Conservation (phyloP, 306 rosid genomes). For the Rubus parviflorus region DNA sequence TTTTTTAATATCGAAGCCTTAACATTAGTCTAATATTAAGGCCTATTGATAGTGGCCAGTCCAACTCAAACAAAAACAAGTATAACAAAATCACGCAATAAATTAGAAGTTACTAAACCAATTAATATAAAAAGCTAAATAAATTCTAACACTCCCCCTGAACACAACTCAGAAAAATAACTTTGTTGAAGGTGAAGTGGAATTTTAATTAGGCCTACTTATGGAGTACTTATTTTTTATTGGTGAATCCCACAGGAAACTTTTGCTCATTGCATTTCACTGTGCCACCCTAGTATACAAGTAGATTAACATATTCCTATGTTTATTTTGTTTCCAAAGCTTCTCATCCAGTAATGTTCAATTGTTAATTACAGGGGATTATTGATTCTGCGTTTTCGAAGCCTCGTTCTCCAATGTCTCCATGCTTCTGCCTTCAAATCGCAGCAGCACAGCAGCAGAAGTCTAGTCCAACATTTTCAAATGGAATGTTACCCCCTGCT, state of each 20-base stretch:
- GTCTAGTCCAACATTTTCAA: conserved; percentile 64
- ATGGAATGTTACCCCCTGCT: conserved; percentile 83
- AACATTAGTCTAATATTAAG: neutral
- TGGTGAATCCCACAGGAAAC: neutral
- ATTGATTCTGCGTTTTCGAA: conserved; percentile 73
- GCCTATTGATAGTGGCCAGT: neutral
- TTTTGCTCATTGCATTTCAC: neutral
- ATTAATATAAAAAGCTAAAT: neutral
- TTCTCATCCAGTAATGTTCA: conserved; percentile 9
- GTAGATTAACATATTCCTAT: neutral
- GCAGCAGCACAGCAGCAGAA: conserved; percentile 58
- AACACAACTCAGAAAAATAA: neutral
- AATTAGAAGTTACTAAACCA: neutral
- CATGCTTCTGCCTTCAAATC: conserved; percentile 92
- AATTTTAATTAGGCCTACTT: neutral
- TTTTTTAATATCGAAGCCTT: neutral
- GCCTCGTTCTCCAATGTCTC: conserved; percentile 66
- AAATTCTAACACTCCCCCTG: neutral
- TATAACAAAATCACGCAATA: neutral
- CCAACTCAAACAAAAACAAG: neutral
- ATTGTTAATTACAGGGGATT: conserved; percentile 54
- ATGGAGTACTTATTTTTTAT: neutral
- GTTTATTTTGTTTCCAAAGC: neutral
- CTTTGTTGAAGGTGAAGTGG: neutral
- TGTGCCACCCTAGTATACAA: neutral